A percentile compares a stretch with the other conserved stretches of the same genome.
These are phyloP conservation scores for Backusella circina DNA, from an alignment of 192 early-diverging fungal genomes.

Conservation along the genomic window DNA sequence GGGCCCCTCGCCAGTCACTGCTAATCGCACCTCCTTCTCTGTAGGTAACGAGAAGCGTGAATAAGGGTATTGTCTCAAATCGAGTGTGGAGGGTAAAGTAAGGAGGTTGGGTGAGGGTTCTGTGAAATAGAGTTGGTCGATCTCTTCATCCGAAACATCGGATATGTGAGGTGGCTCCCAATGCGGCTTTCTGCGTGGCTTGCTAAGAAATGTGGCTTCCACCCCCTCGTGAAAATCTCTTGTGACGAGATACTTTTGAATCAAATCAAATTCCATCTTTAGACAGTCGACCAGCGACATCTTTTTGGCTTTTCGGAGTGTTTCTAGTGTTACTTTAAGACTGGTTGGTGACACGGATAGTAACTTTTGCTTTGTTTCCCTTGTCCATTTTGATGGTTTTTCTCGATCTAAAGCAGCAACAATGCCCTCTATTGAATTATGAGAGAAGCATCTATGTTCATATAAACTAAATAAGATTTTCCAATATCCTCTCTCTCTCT, in stretches of 20 bases:
- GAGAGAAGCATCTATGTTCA: slow-evolving; percentile 68
- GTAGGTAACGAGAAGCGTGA: slow-evolving; percentile 55
- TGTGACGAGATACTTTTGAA: slow-evolving; percentile 65
- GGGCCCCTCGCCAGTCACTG: slow-evolving; percentile 59
- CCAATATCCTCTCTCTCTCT: background rate
- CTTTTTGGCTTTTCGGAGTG: slow-evolving; percentile 68
- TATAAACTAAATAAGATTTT: background rate
- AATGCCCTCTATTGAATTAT: slow-evolving; percentile 82
- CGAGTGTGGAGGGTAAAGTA: slow-evolving; percentile 33
- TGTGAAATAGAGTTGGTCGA: slow-evolving; percentile 58
- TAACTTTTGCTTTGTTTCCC: slow-evolving; percentile 61
- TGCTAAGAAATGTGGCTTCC: slow-evolving; percentile 60
- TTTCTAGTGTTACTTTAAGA: slow-evolving; percentile 78
- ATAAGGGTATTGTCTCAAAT: slow-evolving; percentile 54
- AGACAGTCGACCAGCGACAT: slow-evolving; percentile 76
- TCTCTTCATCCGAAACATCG: slow-evolving; percentile 43
- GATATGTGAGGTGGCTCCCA: slow-evolving; percentile 70
- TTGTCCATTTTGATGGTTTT: slow-evolving; percentile 57
- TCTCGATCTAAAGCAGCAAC: slow-evolving; percentile 78
- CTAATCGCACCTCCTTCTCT: slow-evolving; percentile 55
- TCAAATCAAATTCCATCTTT: slow-evolving; percentile 79
- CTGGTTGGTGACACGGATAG: slow-evolving; percentile 76
- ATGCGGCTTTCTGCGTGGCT: slow-evolving; percentile 58
- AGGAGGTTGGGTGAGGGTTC: slow-evolving; percentile 25
- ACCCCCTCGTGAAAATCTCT: slow-evolving; percentile 92